These are phyloP conservation scores for Torulaspora pretoriensis DNA, from an alignment of 1,139 yeast species.

Conservation along the genomic window DNA sequence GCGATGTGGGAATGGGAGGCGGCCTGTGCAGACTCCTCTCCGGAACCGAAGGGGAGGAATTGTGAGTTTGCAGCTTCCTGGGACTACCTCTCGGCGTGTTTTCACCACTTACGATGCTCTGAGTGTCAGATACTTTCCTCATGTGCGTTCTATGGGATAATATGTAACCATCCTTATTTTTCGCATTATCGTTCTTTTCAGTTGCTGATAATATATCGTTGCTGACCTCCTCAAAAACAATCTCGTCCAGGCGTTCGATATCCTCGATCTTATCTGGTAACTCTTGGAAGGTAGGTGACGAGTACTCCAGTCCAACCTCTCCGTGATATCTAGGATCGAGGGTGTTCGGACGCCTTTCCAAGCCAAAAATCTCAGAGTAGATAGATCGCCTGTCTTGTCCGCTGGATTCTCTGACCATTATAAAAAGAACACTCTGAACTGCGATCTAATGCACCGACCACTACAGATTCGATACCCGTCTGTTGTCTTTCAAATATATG, in stretches of 20 bases:
- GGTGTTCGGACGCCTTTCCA: constrained; percentile 26
- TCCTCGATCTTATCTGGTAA: constrained; percentile 28
- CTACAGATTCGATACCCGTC: background rate
- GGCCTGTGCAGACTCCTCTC: constrained; percentile 5
- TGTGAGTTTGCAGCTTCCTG: constrained; percentile 12
- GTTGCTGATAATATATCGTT: constrained; percentile 18
- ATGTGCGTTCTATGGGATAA: constrained; percentile 25
- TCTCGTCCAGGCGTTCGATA: constrained; percentile 21
- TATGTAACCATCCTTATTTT: constrained; percentile 17
- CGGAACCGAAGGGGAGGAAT: constrained; percentile 3
- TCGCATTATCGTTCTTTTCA: constrained; percentile 1
- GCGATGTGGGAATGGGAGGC: constrained; percentile 3
- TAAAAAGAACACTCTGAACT: background rate
- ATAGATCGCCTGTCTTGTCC: constrained; percentile 17
- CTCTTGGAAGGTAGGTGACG: constrained; percentile 3
- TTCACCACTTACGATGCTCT: constrained; percentile 30
- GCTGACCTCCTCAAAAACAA: constrained; percentile 22
- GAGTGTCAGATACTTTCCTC: constrained; percentile 32
- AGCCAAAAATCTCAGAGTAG: constrained; percentile 29
- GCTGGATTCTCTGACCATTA: constrained; percentile 10
- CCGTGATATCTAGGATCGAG: constrained; percentile 9
- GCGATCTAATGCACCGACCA: background rate
- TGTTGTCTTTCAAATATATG: background rate
- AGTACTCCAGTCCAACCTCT: background rate
- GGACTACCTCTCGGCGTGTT: constrained; percentile 28